A percentile compares a stretch with the other conserved stretches of the same genome.
phyloP scores from a whole-genome alignment of 768 basidiomycete genomes.

The Hygrocybe punicea region DNA sequence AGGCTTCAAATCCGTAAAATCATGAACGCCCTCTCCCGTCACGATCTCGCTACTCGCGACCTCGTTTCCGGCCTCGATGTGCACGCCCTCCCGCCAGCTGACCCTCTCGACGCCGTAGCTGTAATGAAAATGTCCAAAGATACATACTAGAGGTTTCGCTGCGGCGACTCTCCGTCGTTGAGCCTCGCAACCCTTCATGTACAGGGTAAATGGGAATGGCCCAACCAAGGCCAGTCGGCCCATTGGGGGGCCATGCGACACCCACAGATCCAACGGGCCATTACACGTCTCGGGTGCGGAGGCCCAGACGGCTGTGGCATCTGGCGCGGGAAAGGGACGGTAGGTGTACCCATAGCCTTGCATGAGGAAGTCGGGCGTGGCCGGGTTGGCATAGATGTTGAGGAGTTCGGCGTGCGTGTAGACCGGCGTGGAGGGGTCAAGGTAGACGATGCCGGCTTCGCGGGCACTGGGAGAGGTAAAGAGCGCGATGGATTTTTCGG shows the following conservation, averaged over 20 bases:
- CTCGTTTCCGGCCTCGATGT: background rate
- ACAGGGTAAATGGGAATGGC: slow-evolving; percentile 1
- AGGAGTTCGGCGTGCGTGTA: slow-evolving; percentile 4
- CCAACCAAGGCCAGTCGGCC: background rate
- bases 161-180: background rate
- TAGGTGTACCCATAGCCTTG: background rate
- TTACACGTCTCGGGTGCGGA: background rate
- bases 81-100: background rate
- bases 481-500: background rate
- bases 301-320: slow-evolving; percentile 1
- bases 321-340: background rate
- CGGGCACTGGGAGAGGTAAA: slow-evolving; percentile 1
- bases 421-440: background rate
- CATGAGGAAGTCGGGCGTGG: background rate
- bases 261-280: slow-evolving; percentile 2
- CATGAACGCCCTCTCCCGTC: background rate
- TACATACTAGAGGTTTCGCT: slow-evolving; percentile 3
- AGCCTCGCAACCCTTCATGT: background rate
- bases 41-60: background rate
- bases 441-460: slow-evolving; percentile 3
- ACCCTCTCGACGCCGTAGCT: slow-evolving; percentile 3
- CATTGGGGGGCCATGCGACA: slow-evolving; percentile 2
- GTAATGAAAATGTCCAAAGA: slow-evolving; percentile 6
- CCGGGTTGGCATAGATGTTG: slow-evolving; percentile 5
- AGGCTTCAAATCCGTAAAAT: slow-evolving; percentile 1